Evolutionary conservation across 2,329 filamentous ascomycete genomes (phyloP), one percentile per base, ranked within the genome.

Genomic region (Hypoxylon sp.): DNA sequence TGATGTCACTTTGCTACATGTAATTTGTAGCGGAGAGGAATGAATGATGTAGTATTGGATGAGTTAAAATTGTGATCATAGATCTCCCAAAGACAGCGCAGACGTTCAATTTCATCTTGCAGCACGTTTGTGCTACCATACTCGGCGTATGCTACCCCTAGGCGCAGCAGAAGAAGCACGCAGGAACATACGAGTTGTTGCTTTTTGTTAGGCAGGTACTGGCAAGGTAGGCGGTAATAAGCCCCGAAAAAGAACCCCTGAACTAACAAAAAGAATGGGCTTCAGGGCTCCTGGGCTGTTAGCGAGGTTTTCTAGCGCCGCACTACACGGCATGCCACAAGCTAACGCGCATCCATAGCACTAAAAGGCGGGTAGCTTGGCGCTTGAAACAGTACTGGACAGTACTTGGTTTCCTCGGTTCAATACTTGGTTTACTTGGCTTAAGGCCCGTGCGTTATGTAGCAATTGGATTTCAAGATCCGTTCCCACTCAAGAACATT

Each of bases 381-480:
- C 65, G 25, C 51, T 30, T 67, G 56, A 63, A 64, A 64, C 65
- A 19, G 32, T 55, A 30, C 50, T 6, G n/a, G n/a, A n/a, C n/a
- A n/a, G n/a, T n/a, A n/a, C n/a, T n/a, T n/a, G n/a, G n/a, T n/a
- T n/a, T n/a, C n/a, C n/a, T n/a, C n/a, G n/a, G n/a, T n/a, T n/a
- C n/a, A n/a, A n/a, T n/a, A n/a, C n/a, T n/a, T n/a, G n/a, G n/a
- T n/a, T n/a, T 38, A 50, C 53, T 41, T 38, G 41, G 45, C 32
- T 10, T 17, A 14, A 13, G 55, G 50, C n/a, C 60, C 41, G 61
- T 65, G 62, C 66, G 19, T 58, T 28, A 43, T 43, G 38, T 21
- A 43, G 38, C 65, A 63, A 64, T 66, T 70, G 63, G 59, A 66
- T 70, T 68, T 66, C 61, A 28, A 68, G 58, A 68, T 68, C 55